phyloP scores from a whole-genome alignment of 2,329 filamentous ascomycete genomes.

The Arthroderma uncinatum region DNA sequence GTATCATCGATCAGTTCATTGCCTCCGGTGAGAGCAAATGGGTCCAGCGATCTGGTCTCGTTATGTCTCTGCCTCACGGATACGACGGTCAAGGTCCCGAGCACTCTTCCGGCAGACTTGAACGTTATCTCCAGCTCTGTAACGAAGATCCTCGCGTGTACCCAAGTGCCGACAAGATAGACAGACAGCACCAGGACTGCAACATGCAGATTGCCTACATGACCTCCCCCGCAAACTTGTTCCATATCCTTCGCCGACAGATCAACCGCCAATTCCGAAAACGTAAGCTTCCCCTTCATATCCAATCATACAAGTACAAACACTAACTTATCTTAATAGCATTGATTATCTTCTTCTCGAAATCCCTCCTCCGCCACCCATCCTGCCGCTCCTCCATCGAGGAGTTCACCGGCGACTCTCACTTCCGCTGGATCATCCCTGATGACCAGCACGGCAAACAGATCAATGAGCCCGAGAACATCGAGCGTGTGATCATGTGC shows the following conservation, averaged over 20 bases:
- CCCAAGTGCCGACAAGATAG: slow-evolving; percentile 76
- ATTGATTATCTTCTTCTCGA: slow-evolving; percentile 96
- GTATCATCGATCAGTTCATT: slow-evolving; percentile 97
- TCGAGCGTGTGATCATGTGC: slow-evolving; percentile 90
- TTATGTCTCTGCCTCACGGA: slow-evolving; percentile 92
- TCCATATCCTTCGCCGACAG: slow-evolving; percentile 92
- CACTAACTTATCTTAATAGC: slow-evolving; percentile 41
- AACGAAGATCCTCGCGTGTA: slow-evolving; percentile 95
- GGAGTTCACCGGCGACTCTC: slow-evolving; percentile 79
- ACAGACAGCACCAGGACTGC: slow-evolving; percentile 97
- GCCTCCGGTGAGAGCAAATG: slow-evolving; percentile 97
- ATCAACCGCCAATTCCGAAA: slow-evolving; percentile 99
- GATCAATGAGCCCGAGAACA: slow-evolving; percentile 71
- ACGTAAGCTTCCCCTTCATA: slow-evolving; percentile 50
- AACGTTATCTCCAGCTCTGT: slow-evolving; percentile 92
- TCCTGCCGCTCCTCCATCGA: slow-evolving; percentile 80
- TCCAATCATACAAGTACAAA: slow-evolving; percentile 1
- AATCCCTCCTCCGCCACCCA: slow-evolving; percentile 88
- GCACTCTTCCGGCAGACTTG: slow-evolving; percentile 93
- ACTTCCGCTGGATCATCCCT: slow-evolving; percentile 94
- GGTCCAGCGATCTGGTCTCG: slow-evolving; percentile 93
- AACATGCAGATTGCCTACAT: slow-evolving; percentile 98
- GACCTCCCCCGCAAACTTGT: slow-evolving; percentile 91
- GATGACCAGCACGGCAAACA: slow-evolving; percentile 72
- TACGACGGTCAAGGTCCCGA: slow-evolving; percentile 98